Base-by-base conservation (phyloP, 2,329 filamentous ascomycete species). In the Trichoderma harzianum region DNA sequence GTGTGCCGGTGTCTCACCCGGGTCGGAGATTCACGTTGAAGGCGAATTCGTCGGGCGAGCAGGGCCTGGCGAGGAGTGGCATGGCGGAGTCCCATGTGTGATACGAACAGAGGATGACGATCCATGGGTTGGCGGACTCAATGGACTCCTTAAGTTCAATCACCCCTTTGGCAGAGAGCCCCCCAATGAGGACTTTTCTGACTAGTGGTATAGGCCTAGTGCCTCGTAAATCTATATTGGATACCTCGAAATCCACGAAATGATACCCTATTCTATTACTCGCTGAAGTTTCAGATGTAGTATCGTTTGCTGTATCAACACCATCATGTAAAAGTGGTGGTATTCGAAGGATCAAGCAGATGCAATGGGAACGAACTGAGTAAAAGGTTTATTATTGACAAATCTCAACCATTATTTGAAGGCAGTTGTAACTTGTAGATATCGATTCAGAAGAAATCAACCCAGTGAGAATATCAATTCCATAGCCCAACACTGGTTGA, bases 71-170 rank as follows among this genome's bases (percentile, higher is more conserved):
- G 81, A 82, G 65, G 85, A 87, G 63, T 90, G 87, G 92, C 85
- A 87, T 36, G 93, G 95, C 30, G 95, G 95, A 12, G 95, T 98
- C 16, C 96, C 96, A 3, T 97, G 94, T 79, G 93, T 98, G 36
- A 96, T 98, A 78, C 86, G 94, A 60, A 82, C 84, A 2, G 88
- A 91, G 74, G 88, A 91, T 60, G 94, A 98, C 77, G 95, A 98
- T 80, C 94, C 95, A 21, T 99, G 96, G 96, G 95, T 99, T 3
- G 95, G 95, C 1, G 95, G 96, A 0, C 82, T 99, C 78, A 99
- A 97, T 79, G 93, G 94, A 11, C 80, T 98, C 78, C 83, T 99
- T 76, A 99, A 99, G 84, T 99, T 98, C 80, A 99, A 99, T 80
- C 93, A 97, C 83, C 95, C 95, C 0, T 98, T 98, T 85, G 96